Percentiles rank a stretch among this genome's conserved stretches.
phyloP scores from a whole-genome alignment of 371 early-diverging fungal species.

The Mucor racemosus region DNA sequence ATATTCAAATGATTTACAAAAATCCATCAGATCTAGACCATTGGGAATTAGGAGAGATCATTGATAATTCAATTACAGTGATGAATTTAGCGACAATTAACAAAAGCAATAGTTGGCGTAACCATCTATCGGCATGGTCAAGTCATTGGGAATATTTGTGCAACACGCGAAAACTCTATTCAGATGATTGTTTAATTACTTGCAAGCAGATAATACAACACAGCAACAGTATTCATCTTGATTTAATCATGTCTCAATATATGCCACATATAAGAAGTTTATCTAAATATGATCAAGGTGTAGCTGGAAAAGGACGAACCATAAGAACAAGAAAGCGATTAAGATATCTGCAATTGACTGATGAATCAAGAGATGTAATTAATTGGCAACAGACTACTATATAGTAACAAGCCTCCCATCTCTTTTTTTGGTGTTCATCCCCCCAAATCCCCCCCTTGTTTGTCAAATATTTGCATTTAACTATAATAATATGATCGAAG shows the following conservation, averaged over 20 bases:
- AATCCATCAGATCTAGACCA: constrained; percentile 26
- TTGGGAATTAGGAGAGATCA: constrained; percentile 24
- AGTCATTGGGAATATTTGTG: constrained; percentile 14
- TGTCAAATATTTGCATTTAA: constrained; percentile 21
- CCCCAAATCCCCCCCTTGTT: constrained; percentile 11
- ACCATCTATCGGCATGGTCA: constrained; percentile 20
- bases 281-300: constrained; percentile 25
- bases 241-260: constrained; percentile 24
- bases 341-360: constrained; percentile 18
- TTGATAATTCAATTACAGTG: constrained; percentile 15
- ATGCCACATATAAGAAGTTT: constrained; percentile 30
- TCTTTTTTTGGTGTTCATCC: background rate
- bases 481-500: background rate
- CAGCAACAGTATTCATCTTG: background rate
- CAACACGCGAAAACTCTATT: constrained; percentile 4
- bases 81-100: constrained; percentile 14
- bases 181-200: constrained; percentile 5
- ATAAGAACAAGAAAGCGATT: constrained; percentile 15
- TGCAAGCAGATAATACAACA: constrained; percentile 1
- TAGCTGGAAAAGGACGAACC: constrained; percentile 21
- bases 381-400: constrained; percentile 10
- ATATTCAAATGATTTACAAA: constrained; percentile 17
- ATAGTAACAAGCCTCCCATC: constrained; percentile 14
- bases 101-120: constrained; percentile 3
- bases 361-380: constrained; percentile 20